Evolutionary conservation across 495 filamentous ascomycete genomes (phyloP).

Genomic region (Penicillium parvum): DNA sequence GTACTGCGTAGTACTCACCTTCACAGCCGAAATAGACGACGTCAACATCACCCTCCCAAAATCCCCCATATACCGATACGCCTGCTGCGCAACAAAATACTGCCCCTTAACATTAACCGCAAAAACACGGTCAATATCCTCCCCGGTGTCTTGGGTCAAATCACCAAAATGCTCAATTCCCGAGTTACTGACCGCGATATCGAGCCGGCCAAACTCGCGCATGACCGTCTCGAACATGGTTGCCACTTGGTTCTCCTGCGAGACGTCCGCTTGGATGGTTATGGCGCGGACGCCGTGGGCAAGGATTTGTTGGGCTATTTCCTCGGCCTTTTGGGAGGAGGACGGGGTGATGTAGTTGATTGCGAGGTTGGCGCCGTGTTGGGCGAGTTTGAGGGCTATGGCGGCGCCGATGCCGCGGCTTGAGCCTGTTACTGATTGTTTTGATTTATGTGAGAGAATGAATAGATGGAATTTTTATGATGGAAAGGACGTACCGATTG

Average conservation of each 20-base stretch:
- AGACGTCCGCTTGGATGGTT: constrained; percentile 50
- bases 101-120: constrained; percentile 53
- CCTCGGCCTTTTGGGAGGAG: constrained; percentile 39
- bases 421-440: constrained; percentile 23
- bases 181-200: constrained; percentile 50
- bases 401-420: constrained; percentile 39
- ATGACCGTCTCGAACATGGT: constrained; percentile 43
- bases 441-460: not conserved
- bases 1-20: constrained; percentile 9
- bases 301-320: constrained; percentile 44
- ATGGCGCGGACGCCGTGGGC: constrained; percentile 38
- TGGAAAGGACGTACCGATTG: constrained; percentile 9
- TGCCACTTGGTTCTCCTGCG: constrained; percentile 37
- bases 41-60: constrained; percentile 28
- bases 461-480: not conserved
- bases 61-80: constrained; percentile 55
- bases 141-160: constrained; percentile 43
- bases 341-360: constrained; percentile 34
- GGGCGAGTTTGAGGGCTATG: constrained; percentile 37
- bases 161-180: constrained; percentile 51
- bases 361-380: constrained; percentile 38
- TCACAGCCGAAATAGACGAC: constrained; percentile 30
- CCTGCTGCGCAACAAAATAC: constrained; percentile 65
- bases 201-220: constrained; percentile 35
- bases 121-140: constrained; percentile 52